Base-by-base conservation (phyloP, 768 basidiomycete species). In the Agaricus bisporus region DNA sequence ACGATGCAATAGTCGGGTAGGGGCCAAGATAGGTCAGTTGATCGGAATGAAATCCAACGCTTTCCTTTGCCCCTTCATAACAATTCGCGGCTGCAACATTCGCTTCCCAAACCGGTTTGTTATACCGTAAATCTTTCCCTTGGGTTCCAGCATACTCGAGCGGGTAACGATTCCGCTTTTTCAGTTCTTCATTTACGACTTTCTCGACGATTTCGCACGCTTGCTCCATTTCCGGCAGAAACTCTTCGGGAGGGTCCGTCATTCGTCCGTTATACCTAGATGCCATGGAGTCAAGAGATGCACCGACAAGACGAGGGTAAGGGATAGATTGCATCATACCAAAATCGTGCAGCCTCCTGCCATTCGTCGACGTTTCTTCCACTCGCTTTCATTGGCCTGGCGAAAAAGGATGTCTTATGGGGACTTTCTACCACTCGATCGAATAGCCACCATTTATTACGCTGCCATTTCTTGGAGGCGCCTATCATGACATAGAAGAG, bases 41-140 rank as follows among this genome's bases (percentile, higher is more conserved):
- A 65, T 92, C 90, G 4, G 89, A 84, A 64, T 92, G 91, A 62
- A 79, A 84, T 0, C 91, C 90, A 3, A 92, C 90, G 47, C 82
- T 81, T 65, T 91, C 89, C 62, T 85, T 84, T 36, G 78, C 76
- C n/a, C 89, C 89, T 63, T 85, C 80, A 56, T 92, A 92, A 59
- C 89, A 86, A 60, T 92, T 92, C 2, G 89, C 81, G 1, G 89
- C 90, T 3, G 90, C 90, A 20, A 92, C 89, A 59, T 91, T 92
- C 1, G 90, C 91, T 49, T 80, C 73, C 90, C 91, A 92, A 6
- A 57, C 59, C 26, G 61, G 52, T 32, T 58, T 62, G 25, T 35
- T 36, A 12, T 48, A 61, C 22, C 41, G 56, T 56, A 29, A 57
- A n/a, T 29, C 38, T 17, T 44, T 26, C 35, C 32, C 42, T 17